These are phyloP conservation scores for Eimeria necatrix DNA, from an alignment of 169 alveolate genomes.

Conservation along the genomic window DNA sequence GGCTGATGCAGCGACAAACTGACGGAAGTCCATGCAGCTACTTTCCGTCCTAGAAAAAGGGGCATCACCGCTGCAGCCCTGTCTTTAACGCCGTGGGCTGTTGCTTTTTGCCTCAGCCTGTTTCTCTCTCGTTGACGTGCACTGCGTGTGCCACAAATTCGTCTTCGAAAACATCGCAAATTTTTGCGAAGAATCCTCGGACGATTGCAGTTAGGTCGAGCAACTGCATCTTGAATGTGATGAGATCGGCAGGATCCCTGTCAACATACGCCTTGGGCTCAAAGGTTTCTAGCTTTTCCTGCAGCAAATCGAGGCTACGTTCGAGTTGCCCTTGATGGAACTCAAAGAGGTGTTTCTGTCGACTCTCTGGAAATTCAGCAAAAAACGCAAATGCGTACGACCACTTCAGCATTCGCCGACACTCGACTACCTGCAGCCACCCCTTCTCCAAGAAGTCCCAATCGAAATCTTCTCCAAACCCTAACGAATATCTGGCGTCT, in stretches of 20 bases:
- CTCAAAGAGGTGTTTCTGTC: slow-evolving; percentile 78
- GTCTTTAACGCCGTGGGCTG: not conserved
- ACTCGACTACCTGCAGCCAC: slow-evolving; percentile 75
- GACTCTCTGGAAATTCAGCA: slow-evolving; percentile 39
- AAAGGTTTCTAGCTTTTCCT: slow-evolving; percentile 67
- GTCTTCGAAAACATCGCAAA: slow-evolving; percentile 78
- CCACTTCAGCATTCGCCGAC: slow-evolving; percentile 81
- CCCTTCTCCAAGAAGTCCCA: slow-evolving; percentile 80
- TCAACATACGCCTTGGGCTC: slow-evolving; percentile 48
- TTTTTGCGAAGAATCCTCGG: slow-evolving; percentile 77
- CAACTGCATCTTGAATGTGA: slow-evolving; percentile 65
- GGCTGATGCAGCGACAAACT: not conserved
- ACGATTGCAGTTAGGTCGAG: slow-evolving; percentile 76
- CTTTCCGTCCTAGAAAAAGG: slow-evolving; percentile 6
- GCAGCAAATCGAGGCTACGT: slow-evolving; percentile 77
- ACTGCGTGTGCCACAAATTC: slow-evolving; percentile 71
- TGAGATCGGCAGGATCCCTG: slow-evolving; percentile 70
- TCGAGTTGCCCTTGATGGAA: slow-evolving; percentile 82
- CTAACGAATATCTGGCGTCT: slow-evolving; percentile 12
- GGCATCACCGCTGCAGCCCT: not conserved
- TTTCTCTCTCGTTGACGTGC: slow-evolving; percentile 61
- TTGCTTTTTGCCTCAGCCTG: slow-evolving; percentile 38
- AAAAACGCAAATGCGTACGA: slow-evolving; percentile 81
- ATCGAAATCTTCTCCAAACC: slow-evolving; percentile 73
- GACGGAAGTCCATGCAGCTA: not conserved